Evolutionary conservation across 2,329 filamentous ascomycete genomes (phyloP), one percentile per base, ranked within the genome.

Genomic region (Penicillium sp.): DNA sequence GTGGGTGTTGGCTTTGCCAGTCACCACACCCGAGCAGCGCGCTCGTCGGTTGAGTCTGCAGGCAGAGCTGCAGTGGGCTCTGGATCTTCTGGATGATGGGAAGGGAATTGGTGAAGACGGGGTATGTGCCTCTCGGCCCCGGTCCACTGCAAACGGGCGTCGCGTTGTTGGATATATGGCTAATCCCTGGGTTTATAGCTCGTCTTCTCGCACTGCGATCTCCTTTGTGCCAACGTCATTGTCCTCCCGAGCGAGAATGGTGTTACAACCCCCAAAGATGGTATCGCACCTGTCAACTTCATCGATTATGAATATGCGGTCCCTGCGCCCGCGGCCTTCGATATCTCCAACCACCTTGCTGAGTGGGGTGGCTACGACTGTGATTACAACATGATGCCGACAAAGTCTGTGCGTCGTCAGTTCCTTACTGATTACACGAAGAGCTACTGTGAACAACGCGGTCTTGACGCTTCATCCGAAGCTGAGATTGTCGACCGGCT

Each of bases 251-350:
- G 54, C 60, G 58, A 63, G 53, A 71, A 73, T 42, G 66, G 69
- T 40, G 63, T 74, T 31, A 67, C 68, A 64, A 38, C 54, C 2
- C 21, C 62, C 3, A 71, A 73, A 15, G 70, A 77, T 31, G 73
- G 74, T 35, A 72, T 80, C 25, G 80, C 83, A 49, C 81, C 77
- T 3, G 88, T 93, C 55, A 85, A 85, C 71, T 97, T 99, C 77
- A 99, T 99, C 74, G 94, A 99, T 78, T 99, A 97, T 80, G 94
- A 99, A 76, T 99, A 99, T 76, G 92, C 93, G 15, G 94, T 91
- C 5, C 93, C 94, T 2, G 93, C 93, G 0, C 93, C 93, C 1
- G 92, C 93, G 4, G 93, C 93, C 2, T 99, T 99, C 76, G 94
- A 99, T 74, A 87, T 99, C 67, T 89, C 93, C 50, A 99, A 99